phyloP scores from a whole-genome alignment of 306 rosid genomes.

The Rubus parviflorus region DNA sequence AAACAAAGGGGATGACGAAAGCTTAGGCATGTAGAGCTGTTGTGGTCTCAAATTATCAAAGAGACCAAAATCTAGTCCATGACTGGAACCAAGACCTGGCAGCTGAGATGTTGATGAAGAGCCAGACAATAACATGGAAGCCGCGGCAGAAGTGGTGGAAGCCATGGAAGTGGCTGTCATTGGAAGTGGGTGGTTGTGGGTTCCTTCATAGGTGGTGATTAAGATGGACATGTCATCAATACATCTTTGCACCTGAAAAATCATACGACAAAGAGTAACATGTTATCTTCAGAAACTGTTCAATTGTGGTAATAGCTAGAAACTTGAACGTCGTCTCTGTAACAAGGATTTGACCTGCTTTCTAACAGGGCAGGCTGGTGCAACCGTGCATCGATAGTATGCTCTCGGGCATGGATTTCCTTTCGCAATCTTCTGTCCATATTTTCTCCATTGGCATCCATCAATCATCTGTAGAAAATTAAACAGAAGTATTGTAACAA shows the following conservation, averaged over 20 bases:
- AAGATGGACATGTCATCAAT: constrained; percentile 44
- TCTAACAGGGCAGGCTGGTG: constrained; percentile 66
- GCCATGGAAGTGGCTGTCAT: constrained; percentile 46
- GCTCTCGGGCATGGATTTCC: constrained; percentile 85
- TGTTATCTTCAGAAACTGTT: background rate
- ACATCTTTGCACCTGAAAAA: constrained; percentile 49
- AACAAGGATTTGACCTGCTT: constrained; percentile 48
- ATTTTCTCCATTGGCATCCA: constrained; percentile 90
- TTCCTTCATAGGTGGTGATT: constrained; percentile 54
- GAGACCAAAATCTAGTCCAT: constrained; percentile 33
- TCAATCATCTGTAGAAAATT: constrained; percentile 54
- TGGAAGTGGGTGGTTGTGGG: constrained; percentile 47
- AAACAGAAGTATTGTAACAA: background rate
- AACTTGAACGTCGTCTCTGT: background rate
- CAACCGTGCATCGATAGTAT: constrained; percentile 75
- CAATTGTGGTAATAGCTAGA: background rate
- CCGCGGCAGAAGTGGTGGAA: constrained; percentile 41
- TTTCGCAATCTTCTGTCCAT: constrained; percentile 76
- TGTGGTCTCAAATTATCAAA: constrained; percentile 37
- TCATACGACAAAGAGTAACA: background rate
- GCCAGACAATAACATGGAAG: constrained; percentile 49
- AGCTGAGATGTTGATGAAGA: constrained; percentile 57
- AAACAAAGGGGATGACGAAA: constrained; percentile 33
- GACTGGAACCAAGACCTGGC: constrained; percentile 23
- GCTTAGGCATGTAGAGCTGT: constrained; percentile 35